A percentile compares a stretch with the other conserved stretches of the same genome.
Conservation (phyloP, 1,139 yeast species). For the Saccharomyces hybrid region DNA sequence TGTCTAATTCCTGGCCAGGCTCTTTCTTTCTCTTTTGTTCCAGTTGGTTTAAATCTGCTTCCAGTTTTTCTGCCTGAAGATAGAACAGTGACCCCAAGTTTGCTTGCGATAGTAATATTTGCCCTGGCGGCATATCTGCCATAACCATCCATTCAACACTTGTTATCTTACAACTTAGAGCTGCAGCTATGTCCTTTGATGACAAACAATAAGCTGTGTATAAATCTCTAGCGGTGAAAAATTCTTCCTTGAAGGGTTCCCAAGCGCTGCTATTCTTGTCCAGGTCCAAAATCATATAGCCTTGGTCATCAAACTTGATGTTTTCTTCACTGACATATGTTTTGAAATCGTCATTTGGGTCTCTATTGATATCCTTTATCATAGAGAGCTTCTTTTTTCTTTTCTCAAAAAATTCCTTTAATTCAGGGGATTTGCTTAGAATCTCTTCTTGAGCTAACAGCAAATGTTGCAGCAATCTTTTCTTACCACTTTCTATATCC, state of each 20-base stretch:
- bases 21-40: slow-evolving; percentile 23
- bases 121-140: slow-evolving; percentile 63
- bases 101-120: slow-evolving; percentile 57
- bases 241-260: slow-evolving; percentile 70
- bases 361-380: background rate
- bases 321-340: slow-evolving; percentile 27
- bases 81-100: slow-evolving; percentile 68
- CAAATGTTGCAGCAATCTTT: slow-evolving; percentile 56
- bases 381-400: slow-evolving; percentile 21
- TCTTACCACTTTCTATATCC: slow-evolving; percentile 49
- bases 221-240: slow-evolving; percentile 65
- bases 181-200: slow-evolving; percentile 57
- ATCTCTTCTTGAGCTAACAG: slow-evolving; percentile 60
- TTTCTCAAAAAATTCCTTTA: slow-evolving; percentile 27
- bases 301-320: slow-evolving; percentile 28
- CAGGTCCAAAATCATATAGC: slow-evolving; percentile 29
- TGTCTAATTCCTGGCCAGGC: slow-evolving; percentile 18
- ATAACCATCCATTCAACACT: slow-evolving; percentile 68
- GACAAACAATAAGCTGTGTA: slow-evolving; percentile 60
- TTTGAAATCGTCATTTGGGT: slow-evolving; percentile 17
- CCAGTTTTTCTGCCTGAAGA: slow-evolving; percentile 62
- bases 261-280: slow-evolving; percentile 42
- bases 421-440: slow-evolving; percentile 32
- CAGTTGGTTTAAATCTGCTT: slow-evolving; percentile 38
- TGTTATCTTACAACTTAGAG: slow-evolving; percentile 55